Evolutionary conservation across 306 rosid genomes (phyloP), one percentile per base, ranked within the genome.

Genomic region (Abrus precatorius): DNA sequence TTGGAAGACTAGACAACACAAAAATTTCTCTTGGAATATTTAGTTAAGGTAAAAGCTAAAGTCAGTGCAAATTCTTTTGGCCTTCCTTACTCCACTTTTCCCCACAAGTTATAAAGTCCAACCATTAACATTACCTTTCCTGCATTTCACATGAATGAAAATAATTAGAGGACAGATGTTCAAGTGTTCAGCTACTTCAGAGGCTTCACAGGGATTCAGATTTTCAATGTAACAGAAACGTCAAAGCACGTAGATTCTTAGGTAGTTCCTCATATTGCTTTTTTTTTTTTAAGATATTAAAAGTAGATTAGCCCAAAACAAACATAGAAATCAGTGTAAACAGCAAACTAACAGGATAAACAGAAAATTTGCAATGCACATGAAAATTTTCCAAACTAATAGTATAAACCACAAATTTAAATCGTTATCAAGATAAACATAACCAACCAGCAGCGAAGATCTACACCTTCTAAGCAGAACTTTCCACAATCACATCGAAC

Each of bases 401-500:
- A 80, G 13, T 10, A 68, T 4, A 69, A 10, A 68, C 30, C 62
- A 6, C 6, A 28, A 61, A 38, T 73, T 73, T 2, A 65, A 69
- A 41, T 56, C 29, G n/a, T 9, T 9, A 41, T 28, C 56, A 32
- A 70, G 13, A 81, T 64, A 27, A 66, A 75, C 9, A 47, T 20
- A 44, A 47, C 29, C 52, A 74, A 56, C 28, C 67, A 43, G 60
- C 67, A 69, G 33, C 59, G 20, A 69, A 50, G 60, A 74, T 41
- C 60, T 30, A 73, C 52, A 9, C 73, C 66, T 66, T 59, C 56
- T 34, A 63, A 74, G 5, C 53, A 41, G 8, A 71, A 80, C 50
- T 69, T 55, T 66, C 20, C 33, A 73, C 41, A 56, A 64, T 72
- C 69, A 9, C 78, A 73, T 60, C 45, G 36, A 27, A 65, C 72